Evolutionary conservation across 768 basidiomycete genomes (phyloP).

Genomic region (Russula vinacea): DNA sequence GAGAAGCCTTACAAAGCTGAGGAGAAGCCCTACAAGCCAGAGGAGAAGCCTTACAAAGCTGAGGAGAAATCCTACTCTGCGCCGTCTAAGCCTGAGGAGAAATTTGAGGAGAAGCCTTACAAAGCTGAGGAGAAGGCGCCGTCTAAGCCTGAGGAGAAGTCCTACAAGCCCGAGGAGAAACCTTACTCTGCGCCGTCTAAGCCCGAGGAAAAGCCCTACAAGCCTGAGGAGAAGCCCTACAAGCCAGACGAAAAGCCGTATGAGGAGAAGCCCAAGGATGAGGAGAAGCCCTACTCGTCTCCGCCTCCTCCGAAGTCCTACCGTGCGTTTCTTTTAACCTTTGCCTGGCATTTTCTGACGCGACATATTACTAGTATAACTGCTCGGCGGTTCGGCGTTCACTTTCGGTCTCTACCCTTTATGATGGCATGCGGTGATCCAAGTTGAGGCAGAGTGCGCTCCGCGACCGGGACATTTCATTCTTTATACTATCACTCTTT

Average conservation of each 20-base stretch:
- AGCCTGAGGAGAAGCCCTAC: background rate
- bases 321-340: background rate
- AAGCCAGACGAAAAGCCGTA: background rate
- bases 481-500: conserved; percentile 22
- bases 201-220: too few relatives aligned
- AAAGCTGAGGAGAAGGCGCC: background rate
- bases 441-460: background rate
- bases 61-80: background rate
- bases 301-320: background rate
- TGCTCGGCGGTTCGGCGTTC: background rate
- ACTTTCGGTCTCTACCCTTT: background rate
- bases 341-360: background rate
- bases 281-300: background rate
- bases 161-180: background rate
- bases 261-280: background rate
- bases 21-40: background rate
- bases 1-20: background rate
- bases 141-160: background rate
- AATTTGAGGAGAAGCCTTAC: background rate
- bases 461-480: conserved; percentile 10
- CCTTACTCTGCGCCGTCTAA: background rate
- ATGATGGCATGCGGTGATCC: background rate
- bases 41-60: background rate
- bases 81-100: background rate
- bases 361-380: background rate